Evolutionary conservation across 176 grass and related monocot species (phyloP), one percentile per base, ranked within the genome.

Genomic region (Panicum miliaceum): DNA sequence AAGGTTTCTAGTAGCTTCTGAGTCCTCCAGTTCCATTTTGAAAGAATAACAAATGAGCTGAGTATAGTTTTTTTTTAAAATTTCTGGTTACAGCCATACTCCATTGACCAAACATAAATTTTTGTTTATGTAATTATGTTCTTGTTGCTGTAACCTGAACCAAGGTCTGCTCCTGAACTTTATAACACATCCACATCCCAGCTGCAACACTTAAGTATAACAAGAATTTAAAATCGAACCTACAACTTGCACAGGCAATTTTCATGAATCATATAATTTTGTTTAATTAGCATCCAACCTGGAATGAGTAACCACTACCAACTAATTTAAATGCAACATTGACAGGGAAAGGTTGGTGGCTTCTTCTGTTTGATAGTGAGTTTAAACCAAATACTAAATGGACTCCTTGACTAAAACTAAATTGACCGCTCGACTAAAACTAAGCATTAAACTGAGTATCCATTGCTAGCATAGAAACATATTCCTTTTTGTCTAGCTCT

Each of bases 301-400:
- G 19, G 46, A 78, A 34, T 16, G 7, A 78, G 5, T 46, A n/a
- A 78, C 13, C 47, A 81, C 34, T 20, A 12, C 12, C 67, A 57
- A 23, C 47, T 36, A 67, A 74, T 16, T 18, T 18, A 67, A 79
- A 79, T 79, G 60, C 20, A 73, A 40, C 68, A 67, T 58, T 67
- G 81, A 75, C 60, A 75, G 32, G 11, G 81, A 84, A 13, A 50
- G 68, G 81, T 59, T 82, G 67, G 75, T 80, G 47, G 16, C 47
- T 66, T 88, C 19, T 42, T 63, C 51, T 67, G 26, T 29, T 58
- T 72, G 72, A 54, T 56, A 32, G 50, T 81, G 79, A 81, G 79
- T 57, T 81, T 9, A 40, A 47, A 78, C 47, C 58, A 78, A 59
- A 37, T 59, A 48, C 20, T 13, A 67, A 40, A 16, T 25, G 27